Base-by-base conservation (phyloP, 108 stramenopile species). In the Nitzschia sp. region DNA sequence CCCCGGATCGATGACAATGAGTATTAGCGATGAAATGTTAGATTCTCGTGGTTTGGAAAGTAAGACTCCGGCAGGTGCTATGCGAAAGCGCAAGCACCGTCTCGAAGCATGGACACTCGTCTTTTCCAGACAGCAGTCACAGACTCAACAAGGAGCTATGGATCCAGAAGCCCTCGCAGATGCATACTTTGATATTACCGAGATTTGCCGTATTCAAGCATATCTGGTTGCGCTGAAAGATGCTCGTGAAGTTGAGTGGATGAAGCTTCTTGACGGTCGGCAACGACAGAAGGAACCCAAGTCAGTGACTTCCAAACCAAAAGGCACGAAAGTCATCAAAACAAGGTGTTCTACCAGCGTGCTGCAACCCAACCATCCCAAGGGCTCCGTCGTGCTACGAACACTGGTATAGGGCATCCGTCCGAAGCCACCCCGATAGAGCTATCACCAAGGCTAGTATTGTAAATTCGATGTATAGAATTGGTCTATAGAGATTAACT, bases 11-110 rank as follows among this genome's bases (percentile, higher is more conserved):
- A 6, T 48, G 2, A 34, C 3, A 34, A 34, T 34, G 29, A 34
- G 5, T 34, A 17, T 17, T 17, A 48, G 2, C n/a, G 46, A 48
- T 48, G 46, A 48, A 48, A 24, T 20, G 54, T 2, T 19, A 50
- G 54, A 22, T 10, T 25, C 43, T 2, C 65, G 73, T 6, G 73
- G 73, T 14, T 40, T 73, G 10, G 73, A 73, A 40, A 57, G 56
- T 43, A 73, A 51, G 44, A 73, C 73, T 19, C 7, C 11, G 0
- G 17, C 22, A 22, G 73, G 73, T 19, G 9, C 43, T 14, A 15
- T 58, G 11, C 20, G 51, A 1, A 51, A 58, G 26, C 37, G 39
- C 10, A 12, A 17, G 37, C 56, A 56, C 41, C 52, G 57, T 20
- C 12, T 42, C 10, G 29, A 50, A 10, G 73, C 73, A 10, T 43